Conservation (phyloP, 371 early-diverging fungal species). For the Haplosporangium sp. region DNA sequence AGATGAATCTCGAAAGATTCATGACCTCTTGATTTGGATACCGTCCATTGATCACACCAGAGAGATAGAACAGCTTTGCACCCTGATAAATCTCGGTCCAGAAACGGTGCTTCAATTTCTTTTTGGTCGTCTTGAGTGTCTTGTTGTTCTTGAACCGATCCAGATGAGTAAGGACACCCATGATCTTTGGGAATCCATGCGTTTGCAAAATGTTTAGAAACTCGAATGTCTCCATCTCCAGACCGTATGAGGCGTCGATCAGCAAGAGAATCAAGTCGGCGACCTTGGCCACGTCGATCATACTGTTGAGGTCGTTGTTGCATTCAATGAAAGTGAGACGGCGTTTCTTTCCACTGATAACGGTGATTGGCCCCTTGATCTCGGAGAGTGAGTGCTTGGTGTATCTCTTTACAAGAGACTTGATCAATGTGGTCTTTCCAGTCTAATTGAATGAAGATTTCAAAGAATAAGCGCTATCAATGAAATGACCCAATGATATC, state of each 20-base stretch:
- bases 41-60: conserved; percentile 92
- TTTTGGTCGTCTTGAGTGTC: conserved; percentile 88
- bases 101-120: conserved; percentile 95
- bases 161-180: conserved; percentile 96
- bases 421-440: conserved; percentile 96
- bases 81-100: conserved; percentile 99
- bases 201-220: conserved; percentile 97
- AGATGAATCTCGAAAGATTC: conserved; percentile 96
- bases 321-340: conserved; percentile 97
- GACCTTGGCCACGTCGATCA: conserved; percentile 98
- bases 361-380: conserved; percentile 96
- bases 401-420: conserved; percentile 94
- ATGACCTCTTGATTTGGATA: conserved; percentile 94
- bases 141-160: conserved; percentile 95
- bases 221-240: conserved; percentile 99
- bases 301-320: conserved; percentile 95
- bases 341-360: conserved; percentile 94
- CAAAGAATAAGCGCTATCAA: not conserved
- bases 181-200: conserved; percentile 98
- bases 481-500: not conserved
- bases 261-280: conserved; percentile 97
- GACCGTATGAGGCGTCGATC: conserved; percentile 97
- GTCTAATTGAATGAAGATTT: conserved; percentile 58
- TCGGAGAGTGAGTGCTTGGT: conserved; percentile 93
- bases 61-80: conserved; percentile 96